Base-by-base conservation (phyloP, 2,329 filamentous ascomycete species). In the Didymella lethalis region DNA sequence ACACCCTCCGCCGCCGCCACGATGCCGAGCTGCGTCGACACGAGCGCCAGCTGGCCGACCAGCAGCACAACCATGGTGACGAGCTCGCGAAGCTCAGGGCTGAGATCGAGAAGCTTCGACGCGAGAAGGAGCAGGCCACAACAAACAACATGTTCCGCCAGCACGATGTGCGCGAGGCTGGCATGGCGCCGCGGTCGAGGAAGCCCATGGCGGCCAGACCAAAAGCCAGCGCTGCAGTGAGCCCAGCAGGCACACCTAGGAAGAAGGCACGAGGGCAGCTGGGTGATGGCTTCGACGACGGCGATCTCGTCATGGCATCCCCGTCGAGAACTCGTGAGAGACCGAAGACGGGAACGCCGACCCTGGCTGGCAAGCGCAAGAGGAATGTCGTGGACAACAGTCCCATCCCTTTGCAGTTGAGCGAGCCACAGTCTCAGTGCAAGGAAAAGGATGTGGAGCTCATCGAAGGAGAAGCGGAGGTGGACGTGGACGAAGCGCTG, bases 221-320 rank as follows among this genome's bases (percentile, higher is more conserved):
- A 8, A 75, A 73, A 61, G 48, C 53, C 2, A 38, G 53, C 8
- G 54, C 48, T 7, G 25, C 48, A 14, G 38, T 48, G 16, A 78
- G 75, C 38, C 77, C 79, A 0, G 71, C 78, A 0, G 83, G 80
- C 0, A 91, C 90, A 0, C 88, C 88, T 2, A 90, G 83, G 69
- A 83, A 82, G 28, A 87, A 84, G 72, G 77, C 80, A 1, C 85
- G 56, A 32, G 63, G 85, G 77, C 81, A 84, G 1, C 79, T 90
- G 48, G 84, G 89, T 1, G 91, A 95, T 75, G 91, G 91, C 0
- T 95, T 95, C 67, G 90, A 93, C 59, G 87, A 91, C 59, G 82
- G 84, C 54, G 85, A 89, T 67, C 81, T 88, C 8, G 74, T 83
- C 55, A 78, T 83, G 61, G 72, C 81, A 1, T 87, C 85, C 2